Evolutionary conservation across 306 rosid species (phyloP), one percentile per base, ranked within the genome.

Genomic region (Vachellia collinsii): DNA sequence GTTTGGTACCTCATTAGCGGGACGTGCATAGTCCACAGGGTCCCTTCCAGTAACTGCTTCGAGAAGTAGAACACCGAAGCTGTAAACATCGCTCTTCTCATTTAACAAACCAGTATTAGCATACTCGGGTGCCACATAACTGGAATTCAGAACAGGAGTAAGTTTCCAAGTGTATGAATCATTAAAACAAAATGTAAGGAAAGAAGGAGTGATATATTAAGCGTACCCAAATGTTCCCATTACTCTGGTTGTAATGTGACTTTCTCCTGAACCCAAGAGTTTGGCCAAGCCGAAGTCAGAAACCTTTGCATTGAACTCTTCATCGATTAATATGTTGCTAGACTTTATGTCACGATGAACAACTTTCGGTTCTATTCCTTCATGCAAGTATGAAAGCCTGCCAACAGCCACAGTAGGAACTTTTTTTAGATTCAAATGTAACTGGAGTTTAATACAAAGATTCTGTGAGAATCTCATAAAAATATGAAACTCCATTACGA

Each of bases 211-310:
- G 20, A 66, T 70, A 70, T 7, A 46, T 10, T 66, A 43, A 37
- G 53, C 76, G 72, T 91, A 94, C 99, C 99, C 99, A 71, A 94
- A 94, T 75, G 99, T 94, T 81, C 99, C 99, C 99, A 94, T 94
- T 38, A 94, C 99, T 90, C 99, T 87, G 58, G 97, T 94, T 23
- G 97, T 93, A 79, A 94, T 94, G 84, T 93, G 90, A 86, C 97
- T 94, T 87, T 94, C 99, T 76, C 99, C 95, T 0, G 99, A 88
- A 79, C 36, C 97, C 88, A 94, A 86, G 70, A 94, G 97, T 79
- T 94, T 94, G 78, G 99, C 99, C 87, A 94, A 86, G 71, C 99
- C 99, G 83, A 93, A 94, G 84, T 94, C 99, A 73, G 99, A 94
- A 87, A 94, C 97, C 88, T 94, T 94, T 38, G 97, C 89, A 77